Evolutionary conservation across 257 asterid species (phyloP), one percentile per base, ranked within the genome.

Genomic region (Solanum etuberosum): DNA sequence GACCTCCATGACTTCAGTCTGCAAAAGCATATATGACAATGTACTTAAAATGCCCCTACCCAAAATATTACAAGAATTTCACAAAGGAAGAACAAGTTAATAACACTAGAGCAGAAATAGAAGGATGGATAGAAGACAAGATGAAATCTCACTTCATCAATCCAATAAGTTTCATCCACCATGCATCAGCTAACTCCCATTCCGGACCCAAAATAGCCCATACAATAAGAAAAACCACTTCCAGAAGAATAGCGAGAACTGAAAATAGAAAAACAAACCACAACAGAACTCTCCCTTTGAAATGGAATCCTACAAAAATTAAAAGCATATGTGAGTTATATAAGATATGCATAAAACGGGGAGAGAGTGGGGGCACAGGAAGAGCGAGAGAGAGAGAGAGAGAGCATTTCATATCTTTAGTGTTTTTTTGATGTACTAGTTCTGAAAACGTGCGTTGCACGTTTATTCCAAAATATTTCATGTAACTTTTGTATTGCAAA

Each of bases 121-220:
- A 27, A 85, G 61, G 34, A 11, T 68, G 14, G 59, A 35, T 57
- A 67, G 67, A 54, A 83, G 31, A 88, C 86, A 48, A 34, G 86
- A 87, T 42, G 32, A 89, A 68, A 37, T 70, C 94, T 72, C 90
- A 95, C 98, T 87, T 89, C 93, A 93, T 91, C 85, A 95, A 88
- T 85, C 98, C 98, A 74, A 95, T 87, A 70, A 94, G 94, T 86
- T 92, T 93, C 86, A 91, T 88, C 98, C 98, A 95, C 98, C 95
- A 92, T 83, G 88, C 91, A 91, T 93, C 98, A 59, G 93, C 91
- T 86, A 87, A 82, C 72, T 85, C 89, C 95, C 92, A 89, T 90
- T 91, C 88, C 13, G 91, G 70, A 88, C 93, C 93, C 89, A 87
- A 86, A 89, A 90, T 76, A 88, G 93, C 93, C 86, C 88, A 87